Percentiles rank a stretch among this genome's conserved stretches.
Evolutionary conservation across 2,329 filamentous ascomycete species (phyloP).

Genomic region (Venturia carpophila): DNA sequence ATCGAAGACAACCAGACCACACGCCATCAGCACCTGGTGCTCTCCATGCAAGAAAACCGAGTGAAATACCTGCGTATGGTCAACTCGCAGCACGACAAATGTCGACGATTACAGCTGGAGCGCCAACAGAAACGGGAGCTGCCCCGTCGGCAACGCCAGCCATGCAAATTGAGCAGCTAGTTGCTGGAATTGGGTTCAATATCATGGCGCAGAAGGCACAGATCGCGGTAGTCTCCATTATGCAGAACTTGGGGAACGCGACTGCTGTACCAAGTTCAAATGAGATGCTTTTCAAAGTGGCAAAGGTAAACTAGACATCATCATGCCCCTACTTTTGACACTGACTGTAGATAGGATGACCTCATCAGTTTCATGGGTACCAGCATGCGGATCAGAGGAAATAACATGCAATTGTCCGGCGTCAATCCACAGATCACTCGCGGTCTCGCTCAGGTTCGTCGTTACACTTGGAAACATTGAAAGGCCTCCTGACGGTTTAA

Average conservation of each 20-base stretch:
- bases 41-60: conserved; percentile 1
- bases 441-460: conserved; percentile 13
- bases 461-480: not conserved
- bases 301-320: not conserved
- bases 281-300: conserved; percentile 3
- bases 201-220: conserved; percentile 15
- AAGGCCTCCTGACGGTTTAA: not conserved
- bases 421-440: conserved; percentile 15
- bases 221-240: conserved; percentile 1
- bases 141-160: conserved; percentile 2
- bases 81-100: not conserved
- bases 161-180: conserved; percentile 11
- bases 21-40: not conserved
- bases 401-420: conserved; percentile 15
- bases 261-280: not conserved
- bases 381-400: conserved; percentile 11
- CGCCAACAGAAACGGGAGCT: not conserved
- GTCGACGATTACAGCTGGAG: not conserved
- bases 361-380: conserved; percentile 14
- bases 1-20: not conserved
- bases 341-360: not conserved
- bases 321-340: not conserved
- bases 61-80: not conserved
- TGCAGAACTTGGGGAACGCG: conserved; percentile 13
- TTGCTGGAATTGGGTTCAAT: conserved; percentile 15